phyloP scores from a whole-genome alignment of 2,329 filamentous ascomycete genomes.

The Eutypella sp. region DNA sequence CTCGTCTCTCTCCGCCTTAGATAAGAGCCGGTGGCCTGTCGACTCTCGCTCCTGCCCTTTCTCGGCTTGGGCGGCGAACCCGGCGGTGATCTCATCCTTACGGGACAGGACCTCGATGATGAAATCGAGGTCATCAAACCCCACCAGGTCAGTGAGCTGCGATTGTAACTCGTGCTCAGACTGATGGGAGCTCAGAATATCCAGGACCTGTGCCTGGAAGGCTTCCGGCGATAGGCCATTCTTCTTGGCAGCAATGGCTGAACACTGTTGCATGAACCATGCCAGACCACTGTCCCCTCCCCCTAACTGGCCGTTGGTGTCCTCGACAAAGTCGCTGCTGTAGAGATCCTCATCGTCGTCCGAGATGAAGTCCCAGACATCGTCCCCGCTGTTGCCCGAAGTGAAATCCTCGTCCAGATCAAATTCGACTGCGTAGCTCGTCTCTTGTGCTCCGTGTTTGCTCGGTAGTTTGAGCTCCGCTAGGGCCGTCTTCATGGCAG shows the following conservation, averaged over 20 bases:
- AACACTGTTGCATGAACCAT: constrained; percentile 72
- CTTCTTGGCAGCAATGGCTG: constrained; percentile 57
- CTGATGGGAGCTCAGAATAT: constrained; percentile 62
- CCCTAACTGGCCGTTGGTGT: constrained; percentile 25
- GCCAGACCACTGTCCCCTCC: constrained; percentile 45
- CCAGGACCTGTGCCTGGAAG: constrained; percentile 73
- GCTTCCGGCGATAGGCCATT: constrained; percentile 63
- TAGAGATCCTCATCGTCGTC: constrained; percentile 62
- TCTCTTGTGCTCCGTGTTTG: constrained; percentile 33
- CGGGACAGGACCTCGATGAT: constrained; percentile 85
- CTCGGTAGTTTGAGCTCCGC: constrained; percentile 59
- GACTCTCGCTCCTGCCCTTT: constrained; percentile 34
- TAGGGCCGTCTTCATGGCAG: constrained; percentile 80
- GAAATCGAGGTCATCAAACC: constrained; percentile 90
- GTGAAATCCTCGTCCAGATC: constrained; percentile 59
- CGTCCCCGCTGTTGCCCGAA: constrained; percentile 62
- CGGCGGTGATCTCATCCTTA: constrained; percentile 60
- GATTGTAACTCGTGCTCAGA: constrained; percentile 88
- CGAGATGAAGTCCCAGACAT: constrained; percentile 91
- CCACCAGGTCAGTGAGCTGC: constrained; percentile 80
- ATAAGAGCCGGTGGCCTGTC: constrained; percentile 54
- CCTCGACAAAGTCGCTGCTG: constrained; percentile 61
- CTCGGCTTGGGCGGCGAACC: constrained; percentile 29
- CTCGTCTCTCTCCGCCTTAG: constrained; percentile 72
- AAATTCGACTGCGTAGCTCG: constrained; percentile 51